A percentile compares a stretch with the other conserved stretches of the same genome.
These are phyloP conservation scores for Eudorina sp. DNA, from an alignment of 139 green algal genomes.

Conservation along the genomic window DNA sequence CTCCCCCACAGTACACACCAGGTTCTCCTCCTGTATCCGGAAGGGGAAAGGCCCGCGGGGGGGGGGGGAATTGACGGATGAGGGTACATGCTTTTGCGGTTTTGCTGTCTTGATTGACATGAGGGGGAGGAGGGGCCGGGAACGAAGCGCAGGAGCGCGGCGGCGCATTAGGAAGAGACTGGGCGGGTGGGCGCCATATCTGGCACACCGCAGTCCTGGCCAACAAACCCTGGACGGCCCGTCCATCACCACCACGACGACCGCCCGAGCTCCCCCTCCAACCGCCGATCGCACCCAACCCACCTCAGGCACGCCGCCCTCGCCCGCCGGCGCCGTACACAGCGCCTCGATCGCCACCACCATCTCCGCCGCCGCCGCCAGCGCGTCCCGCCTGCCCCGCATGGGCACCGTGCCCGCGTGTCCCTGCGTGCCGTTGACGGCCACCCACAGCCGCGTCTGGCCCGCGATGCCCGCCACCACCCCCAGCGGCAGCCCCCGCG, in stretches of 20 bases:
- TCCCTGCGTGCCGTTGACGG: slow-evolving; percentile 81
- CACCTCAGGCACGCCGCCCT: slow-evolving; percentile 30
- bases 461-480: slow-evolving; percentile 90
- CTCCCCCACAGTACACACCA: slow-evolving; percentile 95
- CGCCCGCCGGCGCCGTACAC: slow-evolving; percentile 53
- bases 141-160: too few species aligned
- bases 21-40: slow-evolving; percentile 53
- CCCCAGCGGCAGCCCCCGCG: slow-evolving; percentile 68
- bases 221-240: too few species aligned
- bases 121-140: too few species aligned
- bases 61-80: neutral
- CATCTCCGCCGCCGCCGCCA: slow-evolving; percentile 80
- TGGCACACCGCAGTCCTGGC: too few species aligned
- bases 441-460: slow-evolving; percentile 81
- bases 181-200: too few species aligned
- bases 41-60: neutral
- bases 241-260: too few species aligned
- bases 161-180: too few species aligned
- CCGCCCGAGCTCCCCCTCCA: too few species aligned
- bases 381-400: slow-evolving; percentile 78
- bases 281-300: too few species aligned
- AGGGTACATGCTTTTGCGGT: too few species aligned
- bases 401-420: slow-evolving; percentile 96
- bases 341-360: slow-evolving; percentile 77
- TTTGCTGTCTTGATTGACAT: too few species aligned